Conservation (phyloP, 2,329 filamentous ascomycete genomes). For the Colletotrichum sp. region DNA sequence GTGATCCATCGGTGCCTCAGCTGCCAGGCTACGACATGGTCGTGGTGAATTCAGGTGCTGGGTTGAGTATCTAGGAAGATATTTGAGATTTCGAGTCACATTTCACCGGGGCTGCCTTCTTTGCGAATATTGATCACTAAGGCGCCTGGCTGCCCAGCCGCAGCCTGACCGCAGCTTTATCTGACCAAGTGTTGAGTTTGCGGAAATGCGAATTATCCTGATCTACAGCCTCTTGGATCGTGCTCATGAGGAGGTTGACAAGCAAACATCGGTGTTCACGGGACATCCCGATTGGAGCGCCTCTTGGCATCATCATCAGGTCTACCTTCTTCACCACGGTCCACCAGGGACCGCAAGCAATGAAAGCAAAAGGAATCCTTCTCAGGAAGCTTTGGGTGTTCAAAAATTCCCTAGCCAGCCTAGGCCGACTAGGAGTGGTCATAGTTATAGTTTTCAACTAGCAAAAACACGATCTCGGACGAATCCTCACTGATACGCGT, state of each 20-base stretch:
- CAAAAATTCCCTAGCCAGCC: constrained; percentile 84
- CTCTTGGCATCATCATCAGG: not conserved
- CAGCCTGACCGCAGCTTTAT: not conserved
- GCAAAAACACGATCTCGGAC: constrained; percentile 89
- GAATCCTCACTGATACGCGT: constrained; percentile 86
- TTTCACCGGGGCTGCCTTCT: not conserved
- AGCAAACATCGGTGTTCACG: not conserved
- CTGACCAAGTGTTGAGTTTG: not conserved
- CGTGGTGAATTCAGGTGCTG: not conserved
- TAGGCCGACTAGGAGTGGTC: constrained; percentile 76
- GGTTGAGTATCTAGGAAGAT: not conserved
- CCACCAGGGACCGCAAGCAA: constrained; percentile 47
- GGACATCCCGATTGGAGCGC: not conserved
- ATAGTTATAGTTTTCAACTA: constrained; percentile 85
- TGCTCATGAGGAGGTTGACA: not conserved
- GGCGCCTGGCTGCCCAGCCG: not conserved
- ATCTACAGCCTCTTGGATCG: not conserved
- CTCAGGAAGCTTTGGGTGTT: constrained; percentile 41
- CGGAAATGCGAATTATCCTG: not conserved
- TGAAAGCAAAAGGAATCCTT: constrained; percentile 46
- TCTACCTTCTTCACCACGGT: constrained; percentile 56
- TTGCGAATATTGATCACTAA: not conserved
- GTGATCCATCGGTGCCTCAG: not conserved
- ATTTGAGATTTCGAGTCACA: not conserved
- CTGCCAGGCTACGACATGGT: not conserved